Base-by-base conservation (phyloP, 148 eudicot species). In the Selenicereus undatus region DNA sequence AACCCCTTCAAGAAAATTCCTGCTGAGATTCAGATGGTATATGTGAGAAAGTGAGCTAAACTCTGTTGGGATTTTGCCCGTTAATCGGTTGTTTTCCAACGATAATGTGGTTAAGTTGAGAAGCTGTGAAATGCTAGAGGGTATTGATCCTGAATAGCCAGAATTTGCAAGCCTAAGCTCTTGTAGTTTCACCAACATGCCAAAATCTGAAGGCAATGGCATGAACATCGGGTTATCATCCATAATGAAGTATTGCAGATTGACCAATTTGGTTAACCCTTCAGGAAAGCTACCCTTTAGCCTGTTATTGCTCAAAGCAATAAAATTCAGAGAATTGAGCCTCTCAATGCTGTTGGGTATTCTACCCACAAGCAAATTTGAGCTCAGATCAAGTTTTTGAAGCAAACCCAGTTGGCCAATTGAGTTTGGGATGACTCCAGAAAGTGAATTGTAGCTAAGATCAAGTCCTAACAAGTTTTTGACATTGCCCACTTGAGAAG, bases 351-450 rank as follows among this genome's bases (percentile, higher is more conserved):
- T 82, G 30, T 81, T 81, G 24, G 97, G 95, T 16, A 93, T 85
- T 29, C 32, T 78, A 24, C 95, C 94, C 29, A 79, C 71, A 16
- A 93, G 88, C 20, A 75, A 79, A 82, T 93, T 93, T 50, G 95
- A 90, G 90, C 95, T 90, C 56, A 93, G 84, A 72, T 91, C 95
- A 30, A 93, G 91, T 79, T 92, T 91, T 56, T 93, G 94, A 81
- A 93, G 93, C 83, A 76, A 60, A 78, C 87, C 82, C 77, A 93
- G 80, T 71, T 89, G 80, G 13, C 97, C 95, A 52, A 93, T 89
- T 48, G 91, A 36, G 48, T 70, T 22, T 26, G 97, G 97, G 45
- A 93, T 90, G 24, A 64, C 29, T 8, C 91, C 92, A 5, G 88
- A 73, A 13, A 93, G 86, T 1, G 86, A 78, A 82, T 93, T 93